phyloP scores from a whole-genome alignment of 2,329 filamentous ascomycete species.

The Colletotrichum cordylinicola region DNA sequence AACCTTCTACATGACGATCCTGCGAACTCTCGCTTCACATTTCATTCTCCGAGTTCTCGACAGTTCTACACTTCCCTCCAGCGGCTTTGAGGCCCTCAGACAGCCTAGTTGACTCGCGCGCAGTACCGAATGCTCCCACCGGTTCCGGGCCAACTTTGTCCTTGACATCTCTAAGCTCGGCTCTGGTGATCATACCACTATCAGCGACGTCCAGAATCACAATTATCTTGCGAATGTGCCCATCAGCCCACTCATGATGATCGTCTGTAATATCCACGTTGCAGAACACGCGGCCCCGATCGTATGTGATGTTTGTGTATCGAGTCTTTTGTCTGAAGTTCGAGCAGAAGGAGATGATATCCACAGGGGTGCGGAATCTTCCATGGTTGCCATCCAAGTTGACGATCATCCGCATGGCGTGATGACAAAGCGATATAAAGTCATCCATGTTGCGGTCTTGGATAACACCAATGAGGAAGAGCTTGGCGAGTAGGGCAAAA shows the following conservation, averaged over 20 bases:
- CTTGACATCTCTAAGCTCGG: accelerated
- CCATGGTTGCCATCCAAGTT: accelerated
- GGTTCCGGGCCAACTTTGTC: background rate
- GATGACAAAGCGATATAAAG: no score
- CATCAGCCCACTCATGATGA: background rate
- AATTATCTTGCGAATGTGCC: accelerated
- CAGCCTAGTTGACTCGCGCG: accelerated
- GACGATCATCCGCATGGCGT: background rate
- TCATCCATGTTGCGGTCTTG: background rate
- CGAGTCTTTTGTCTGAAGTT: background rate
- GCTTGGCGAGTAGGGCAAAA: background rate
- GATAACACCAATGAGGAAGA: background rate
- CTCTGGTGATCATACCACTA: background rate
- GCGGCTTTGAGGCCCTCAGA: background rate
- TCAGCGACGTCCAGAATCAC: background rate
- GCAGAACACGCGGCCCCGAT: background rate
- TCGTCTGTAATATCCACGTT: background rate
- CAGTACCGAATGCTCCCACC: background rate
- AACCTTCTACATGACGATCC: background rate
- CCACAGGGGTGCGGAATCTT: accelerated
- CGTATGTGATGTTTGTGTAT: background rate
- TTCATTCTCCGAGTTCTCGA: background rate
- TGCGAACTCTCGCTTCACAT: accelerated
- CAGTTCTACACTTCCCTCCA: background rate
- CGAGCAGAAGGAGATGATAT: accelerated